Conservation (phyloP, 179 eudicot genomes). For the Spergularia azorica region DNA sequence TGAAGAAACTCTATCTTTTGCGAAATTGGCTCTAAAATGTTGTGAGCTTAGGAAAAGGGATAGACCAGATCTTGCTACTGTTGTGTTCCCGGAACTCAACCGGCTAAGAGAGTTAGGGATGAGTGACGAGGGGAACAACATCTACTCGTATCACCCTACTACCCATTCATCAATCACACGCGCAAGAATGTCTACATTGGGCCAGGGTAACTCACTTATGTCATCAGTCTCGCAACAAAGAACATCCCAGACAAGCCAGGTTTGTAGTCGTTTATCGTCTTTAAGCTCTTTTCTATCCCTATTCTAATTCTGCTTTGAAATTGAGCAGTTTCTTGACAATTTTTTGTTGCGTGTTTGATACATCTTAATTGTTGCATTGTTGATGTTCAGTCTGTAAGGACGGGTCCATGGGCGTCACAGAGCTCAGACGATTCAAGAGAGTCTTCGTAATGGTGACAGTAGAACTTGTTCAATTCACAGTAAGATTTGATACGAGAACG, state of each 20-base stretch:
- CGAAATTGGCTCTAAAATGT: conserved; percentile 39
- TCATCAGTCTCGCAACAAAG: conserved; percentile 18
- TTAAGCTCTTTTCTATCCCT: neutral
- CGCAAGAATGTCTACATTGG: conserved; percentile 5
- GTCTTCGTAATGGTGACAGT: conserved; percentile 15
- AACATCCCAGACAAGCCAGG: conserved; percentile 27
- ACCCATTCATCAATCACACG: conserved; percentile 17
- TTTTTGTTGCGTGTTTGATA: neutral
- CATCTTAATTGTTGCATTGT: neutral
- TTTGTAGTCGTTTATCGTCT: conserved; percentile 1
- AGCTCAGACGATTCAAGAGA: conserved; percentile 30
- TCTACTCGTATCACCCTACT: conserved; percentile 14
- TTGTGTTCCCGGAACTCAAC: conserved; percentile 41
- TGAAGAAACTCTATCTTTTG: conserved; percentile 40
- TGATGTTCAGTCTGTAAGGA: conserved; percentile 21
- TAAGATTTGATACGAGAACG: neutral
- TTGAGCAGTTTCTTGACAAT: neutral
- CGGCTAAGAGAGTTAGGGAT: conserved; percentile 36
- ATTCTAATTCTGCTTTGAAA: neutral
- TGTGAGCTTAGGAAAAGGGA: conserved; percentile 51
- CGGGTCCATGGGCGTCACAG: conserved; percentile 23
- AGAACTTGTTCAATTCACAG: neutral
- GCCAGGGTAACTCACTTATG: too few relatives aligned
- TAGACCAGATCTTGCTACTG: conserved; percentile 45
- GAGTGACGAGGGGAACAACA: conserved; percentile 26